phyloP scores from a whole-genome alignment of 371 early-diverging fungal species.

The Apophysomyces ossiformis region DNA sequence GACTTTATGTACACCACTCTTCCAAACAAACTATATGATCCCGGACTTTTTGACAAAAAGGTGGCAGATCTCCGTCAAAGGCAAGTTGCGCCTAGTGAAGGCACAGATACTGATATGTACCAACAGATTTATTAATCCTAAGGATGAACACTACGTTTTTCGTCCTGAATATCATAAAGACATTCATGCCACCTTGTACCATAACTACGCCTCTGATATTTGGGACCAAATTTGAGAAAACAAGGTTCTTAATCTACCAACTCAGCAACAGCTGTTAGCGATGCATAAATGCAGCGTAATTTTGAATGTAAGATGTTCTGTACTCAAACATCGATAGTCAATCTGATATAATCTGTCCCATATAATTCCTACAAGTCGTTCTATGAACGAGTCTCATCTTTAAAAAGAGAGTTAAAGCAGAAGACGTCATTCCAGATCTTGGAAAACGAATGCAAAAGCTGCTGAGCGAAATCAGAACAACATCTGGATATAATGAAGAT shows the following conservation, averaged over 20 bases:
- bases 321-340: neutral
- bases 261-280: conserved; percentile 96
- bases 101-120: neutral
- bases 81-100: conserved; percentile 28
- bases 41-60: conserved; percentile 81
- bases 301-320: conserved; percentile 58
- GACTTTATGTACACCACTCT: conserved; percentile 89
- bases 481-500: conserved; percentile 86
- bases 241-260: conserved; percentile 96
- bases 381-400: conserved; percentile 56
- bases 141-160: conserved; percentile 81
- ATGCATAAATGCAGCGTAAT: conserved; percentile 99
- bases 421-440: conserved; percentile 76
- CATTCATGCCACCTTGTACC: conserved; percentile 97
- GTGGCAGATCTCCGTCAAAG: conserved; percentile 72
- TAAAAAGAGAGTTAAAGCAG: conserved; percentile 76
- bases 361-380: conserved; percentile 74
- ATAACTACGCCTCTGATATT: conserved; percentile 86
- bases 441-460: conserved; percentile 70
- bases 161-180: conserved; percentile 85
- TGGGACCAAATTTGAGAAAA: conserved; percentile 95
- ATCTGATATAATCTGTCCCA: neutral
- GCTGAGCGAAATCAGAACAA: conserved; percentile 76
- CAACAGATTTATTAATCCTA: conserved; percentile 73
- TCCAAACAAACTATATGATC: conserved; percentile 89